Evolutionary conservation across 345 rosid species (phyloP).

Genomic region (Streptanthus diversifolius): DNA sequence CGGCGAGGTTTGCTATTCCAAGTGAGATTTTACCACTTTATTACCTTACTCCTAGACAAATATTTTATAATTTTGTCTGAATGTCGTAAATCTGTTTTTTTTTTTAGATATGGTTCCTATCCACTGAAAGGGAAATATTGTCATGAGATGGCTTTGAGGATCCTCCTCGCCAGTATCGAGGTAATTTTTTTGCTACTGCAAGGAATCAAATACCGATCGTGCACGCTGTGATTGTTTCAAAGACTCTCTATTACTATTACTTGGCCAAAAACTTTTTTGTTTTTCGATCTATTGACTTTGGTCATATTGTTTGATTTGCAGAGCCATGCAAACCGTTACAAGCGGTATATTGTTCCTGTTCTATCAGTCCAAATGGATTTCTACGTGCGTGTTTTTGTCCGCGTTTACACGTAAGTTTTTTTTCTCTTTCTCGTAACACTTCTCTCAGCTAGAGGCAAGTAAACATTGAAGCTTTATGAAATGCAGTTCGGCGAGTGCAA

Average conservation of each 20-base stretch:
- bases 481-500: conserved; percentile 94
- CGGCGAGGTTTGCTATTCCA: conserved; percentile 99
- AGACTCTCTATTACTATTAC: not conserved
- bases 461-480: conserved; percentile 9
- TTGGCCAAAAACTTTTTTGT: not conserved
- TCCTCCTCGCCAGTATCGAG: conserved; percentile 95
- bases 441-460: conserved; percentile 1
- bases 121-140: conserved; percentile 94
- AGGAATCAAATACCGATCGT: not conserved
- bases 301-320: conserved; percentile 34
- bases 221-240: not conserved
- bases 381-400: conserved; percentile 92
- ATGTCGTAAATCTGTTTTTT: conserved; percentile 23
- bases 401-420: conserved; percentile 78
- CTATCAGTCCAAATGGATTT: conserved; percentile 95
- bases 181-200: conserved; percentile 33
- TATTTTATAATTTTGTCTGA: conserved; percentile 1
- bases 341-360: conserved; percentile 93
- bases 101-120: conserved; percentile 82
- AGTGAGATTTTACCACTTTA: conserved; percentile 52
- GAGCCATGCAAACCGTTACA: conserved; percentile 99
- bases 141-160: conserved; percentile 99
- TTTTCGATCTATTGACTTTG: not conserved
- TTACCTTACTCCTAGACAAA: conserved; percentile 8
- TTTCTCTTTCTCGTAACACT: conserved; percentile 11